A percentile compares a stretch with the other conserved stretches of the same genome.
Evolutionary conservation across 805 yeast genomes (phyloP).

Genomic region (Maudiozyma saulgeensis): DNA sequence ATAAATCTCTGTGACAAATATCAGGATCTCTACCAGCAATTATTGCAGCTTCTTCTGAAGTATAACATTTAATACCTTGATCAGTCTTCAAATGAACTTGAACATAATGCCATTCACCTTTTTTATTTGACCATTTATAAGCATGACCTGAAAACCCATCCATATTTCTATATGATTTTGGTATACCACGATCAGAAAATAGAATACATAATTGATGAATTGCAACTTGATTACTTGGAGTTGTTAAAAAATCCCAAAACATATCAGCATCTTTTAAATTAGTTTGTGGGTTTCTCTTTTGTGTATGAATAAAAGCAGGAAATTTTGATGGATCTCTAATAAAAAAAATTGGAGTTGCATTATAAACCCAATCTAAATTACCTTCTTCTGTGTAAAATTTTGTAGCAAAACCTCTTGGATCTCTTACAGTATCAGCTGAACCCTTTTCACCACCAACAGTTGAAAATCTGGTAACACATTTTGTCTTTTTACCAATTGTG

Average conservation of each 20-base stretch:
- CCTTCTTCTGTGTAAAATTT: constrained; percentile 63
- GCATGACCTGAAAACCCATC: constrained; percentile 62
- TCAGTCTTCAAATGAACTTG: constrained; percentile 48
- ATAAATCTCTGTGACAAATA: constrained; percentile 69
- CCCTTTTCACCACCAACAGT: constrained; percentile 67
- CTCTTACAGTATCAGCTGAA: constrained; percentile 56
- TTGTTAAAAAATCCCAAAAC: constrained; percentile 77
- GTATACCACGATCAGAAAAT: constrained; percentile 61
- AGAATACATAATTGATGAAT: constrained; percentile 55
- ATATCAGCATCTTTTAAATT: constrained; percentile 70
- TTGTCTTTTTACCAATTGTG: constrained; percentile 71
- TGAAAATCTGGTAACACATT: constrained; percentile 60
- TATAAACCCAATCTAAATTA: constrained; percentile 62
- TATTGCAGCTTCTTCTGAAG: constrained; percentile 57
- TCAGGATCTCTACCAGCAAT: constrained; percentile 76
- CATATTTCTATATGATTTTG: constrained; percentile 46
- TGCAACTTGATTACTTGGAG: constrained; percentile 56
- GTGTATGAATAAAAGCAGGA: constrained; percentile 59
- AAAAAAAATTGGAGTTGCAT: constrained; percentile 62
- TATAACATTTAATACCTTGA: constrained; percentile 44
- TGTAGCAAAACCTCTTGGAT: constrained; percentile 60
- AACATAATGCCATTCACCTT: constrained; percentile 46
- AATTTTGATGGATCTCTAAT: constrained; percentile 56
- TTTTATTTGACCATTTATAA: constrained; percentile 47
- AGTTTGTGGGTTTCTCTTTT: constrained; percentile 60